These are phyloP conservation scores for Stipa capillata DNA, from an alignment of 176 grass and related monocot genomes.

Conservation along the genomic window DNA sequence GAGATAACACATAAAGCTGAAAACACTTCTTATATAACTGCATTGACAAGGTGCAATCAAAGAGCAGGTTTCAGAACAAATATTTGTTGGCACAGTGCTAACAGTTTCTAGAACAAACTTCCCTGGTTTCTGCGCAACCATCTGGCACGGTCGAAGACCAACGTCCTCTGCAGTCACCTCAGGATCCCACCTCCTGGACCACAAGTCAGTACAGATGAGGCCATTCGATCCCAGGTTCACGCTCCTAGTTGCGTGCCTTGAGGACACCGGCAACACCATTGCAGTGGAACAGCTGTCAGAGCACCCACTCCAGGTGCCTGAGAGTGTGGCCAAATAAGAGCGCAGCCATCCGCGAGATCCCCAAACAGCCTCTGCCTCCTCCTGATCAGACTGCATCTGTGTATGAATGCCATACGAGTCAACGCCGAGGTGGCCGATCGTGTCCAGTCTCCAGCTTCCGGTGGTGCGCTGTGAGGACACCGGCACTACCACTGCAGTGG, in stretches of 20 bases:
- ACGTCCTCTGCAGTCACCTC: conserved; percentile 18
- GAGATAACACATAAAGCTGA: not conserved
- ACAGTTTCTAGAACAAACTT: not conserved
- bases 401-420: not conserved
- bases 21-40: not conserved
- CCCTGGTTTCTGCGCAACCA: conserved; percentile 16
- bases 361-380: not conserved
- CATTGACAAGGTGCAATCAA: not conserved
- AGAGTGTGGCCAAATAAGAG: conserved; percentile 21
- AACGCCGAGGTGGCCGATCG: not conserved
- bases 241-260: not conserved
- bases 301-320: conserved; percentile 4
- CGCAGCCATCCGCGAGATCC: conserved; percentile 8
- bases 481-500: conserved; percentile 1
- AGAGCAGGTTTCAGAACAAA: not conserved
- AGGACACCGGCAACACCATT: not conserved
- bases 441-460: not conserved
- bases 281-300: not conserved
- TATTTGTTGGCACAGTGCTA: not conserved
- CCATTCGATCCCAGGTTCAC: not conserved
- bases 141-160: not conserved
- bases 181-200: conserved; percentile 25
- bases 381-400: not conserved
- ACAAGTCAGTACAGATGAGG: not conserved
- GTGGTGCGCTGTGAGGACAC: not conserved